Conservation (phyloP, 2,329 filamentous ascomycete species). For the Tolypocladium inflatum region DNA sequence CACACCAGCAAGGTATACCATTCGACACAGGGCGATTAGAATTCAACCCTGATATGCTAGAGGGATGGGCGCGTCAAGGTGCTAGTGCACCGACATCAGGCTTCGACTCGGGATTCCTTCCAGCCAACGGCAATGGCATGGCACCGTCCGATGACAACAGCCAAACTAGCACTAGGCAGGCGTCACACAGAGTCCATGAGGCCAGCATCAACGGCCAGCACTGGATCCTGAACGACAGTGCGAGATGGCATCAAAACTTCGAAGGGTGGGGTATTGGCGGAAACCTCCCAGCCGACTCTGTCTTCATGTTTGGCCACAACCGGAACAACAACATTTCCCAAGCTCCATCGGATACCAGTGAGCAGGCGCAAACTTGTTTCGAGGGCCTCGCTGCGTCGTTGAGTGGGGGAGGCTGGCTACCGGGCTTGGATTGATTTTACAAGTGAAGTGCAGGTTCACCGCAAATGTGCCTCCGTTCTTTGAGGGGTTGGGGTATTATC, state of each 20-base stretch:
- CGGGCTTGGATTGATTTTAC: conserved; percentile 21
- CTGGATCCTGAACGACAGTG: conserved; percentile 49
- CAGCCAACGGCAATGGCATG: background rate
- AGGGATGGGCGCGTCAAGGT: conserved; percentile 11
- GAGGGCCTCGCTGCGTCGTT: conserved; percentile 22
- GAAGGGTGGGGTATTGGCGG: conserved; percentile 38
- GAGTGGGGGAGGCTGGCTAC: conserved; percentile 22
- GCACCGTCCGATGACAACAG: conserved; percentile 8
- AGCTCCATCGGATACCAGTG: conserved; percentile 2
- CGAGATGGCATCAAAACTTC: conserved; percentile 49
- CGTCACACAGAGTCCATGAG: conserved; percentile 7
- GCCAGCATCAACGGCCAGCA: conserved; percentile 40
- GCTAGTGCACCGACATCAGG: background rate
- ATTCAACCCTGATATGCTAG: conserved; percentile 14
- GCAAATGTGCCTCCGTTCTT: too few relatives aligned
- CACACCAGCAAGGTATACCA: conserved; percentile 7
- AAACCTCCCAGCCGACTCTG: conserved; percentile 12
- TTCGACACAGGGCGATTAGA: conserved; percentile 11
- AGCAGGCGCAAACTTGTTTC: conserved; percentile 15
- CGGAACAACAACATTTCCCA: conserved; percentile 7
- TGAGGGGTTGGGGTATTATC: too few relatives aligned
- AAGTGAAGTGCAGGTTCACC: too few relatives aligned
- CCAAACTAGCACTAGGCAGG: conserved; percentile 6
- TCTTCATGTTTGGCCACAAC: conserved; percentile 19
- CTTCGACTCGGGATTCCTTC: conserved; percentile 2